Evolutionary conservation across 1,284 basidiomycete species (phyloP).

Genomic region (Sutorius eximius): DNA sequence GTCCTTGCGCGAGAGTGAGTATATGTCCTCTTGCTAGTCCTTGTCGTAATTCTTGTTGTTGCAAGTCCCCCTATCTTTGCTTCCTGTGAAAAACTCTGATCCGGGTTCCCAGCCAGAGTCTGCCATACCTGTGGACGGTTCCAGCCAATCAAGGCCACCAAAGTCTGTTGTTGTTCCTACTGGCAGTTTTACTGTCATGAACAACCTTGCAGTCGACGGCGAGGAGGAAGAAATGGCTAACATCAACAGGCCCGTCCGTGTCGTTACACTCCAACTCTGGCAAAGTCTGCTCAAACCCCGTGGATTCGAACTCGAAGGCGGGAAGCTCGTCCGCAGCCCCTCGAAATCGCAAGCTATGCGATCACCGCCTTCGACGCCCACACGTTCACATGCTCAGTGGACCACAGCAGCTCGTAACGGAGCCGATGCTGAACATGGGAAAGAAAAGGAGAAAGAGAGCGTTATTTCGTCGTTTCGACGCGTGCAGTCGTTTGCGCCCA

Average conservation of each 20-base stretch:
- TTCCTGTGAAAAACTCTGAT: conserved; percentile 16
- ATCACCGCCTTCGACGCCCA: conserved; percentile 14
- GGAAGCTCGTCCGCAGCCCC: conserved; percentile 56
- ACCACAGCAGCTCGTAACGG: background rate
- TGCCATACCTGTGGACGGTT: conserved; percentile 11
- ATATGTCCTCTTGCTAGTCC: background rate
- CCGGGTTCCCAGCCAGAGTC: conserved; percentile 15
- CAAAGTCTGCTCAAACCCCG: conserved; percentile 59
- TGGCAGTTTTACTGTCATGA: conserved; percentile 27
- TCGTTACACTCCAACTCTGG: conserved; percentile 66
- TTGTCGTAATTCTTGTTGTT: conserved; percentile 5
- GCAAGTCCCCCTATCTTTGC: conserved; percentile 17
- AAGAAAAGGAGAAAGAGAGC: conserved; percentile 36
- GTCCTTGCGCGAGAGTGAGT: conserved; percentile 34
- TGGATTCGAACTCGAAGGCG: conserved; percentile 58
- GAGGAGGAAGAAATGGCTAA: conserved; percentile 52
- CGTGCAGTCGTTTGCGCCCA: conserved; percentile 56
- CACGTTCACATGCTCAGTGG: conserved; percentile 9
- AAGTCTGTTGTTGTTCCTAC: conserved; percentile 9
- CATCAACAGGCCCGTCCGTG: conserved; percentile 53
- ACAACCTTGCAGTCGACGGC: conserved; percentile 18
- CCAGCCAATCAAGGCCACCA: background rate
- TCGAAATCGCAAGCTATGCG: conserved; percentile 42
- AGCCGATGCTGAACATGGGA: conserved; percentile 2
- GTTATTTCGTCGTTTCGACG: conserved; percentile 57